Conservation (phyloP, 2,329 filamentous ascomycete species). For the Drechslerella dactyloides region DNA sequence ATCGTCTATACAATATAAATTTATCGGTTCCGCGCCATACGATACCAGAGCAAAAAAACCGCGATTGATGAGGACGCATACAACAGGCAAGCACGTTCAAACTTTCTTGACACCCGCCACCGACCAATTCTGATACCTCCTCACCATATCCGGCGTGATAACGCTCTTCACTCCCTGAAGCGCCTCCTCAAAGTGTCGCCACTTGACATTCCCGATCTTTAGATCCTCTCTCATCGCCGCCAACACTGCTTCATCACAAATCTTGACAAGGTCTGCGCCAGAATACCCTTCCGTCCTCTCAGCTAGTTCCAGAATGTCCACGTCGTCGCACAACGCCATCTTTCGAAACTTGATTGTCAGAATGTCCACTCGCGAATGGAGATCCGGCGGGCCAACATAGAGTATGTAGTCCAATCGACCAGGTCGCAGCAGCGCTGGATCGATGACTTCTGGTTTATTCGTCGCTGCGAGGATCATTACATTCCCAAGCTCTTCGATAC, state of each 20-base stretch:
- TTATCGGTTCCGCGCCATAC: no score
- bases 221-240: constrained; percentile 59
- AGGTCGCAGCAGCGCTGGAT: constrained; percentile 69
- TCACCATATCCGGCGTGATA: constrained; percentile 62
- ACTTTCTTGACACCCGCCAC: constrained; percentile 54
- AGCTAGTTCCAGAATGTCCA: constrained; percentile 64
- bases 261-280: constrained; percentile 69
- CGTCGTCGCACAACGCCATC: constrained; percentile 62
- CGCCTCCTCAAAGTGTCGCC: constrained; percentile 54
- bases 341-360: constrained; percentile 65
- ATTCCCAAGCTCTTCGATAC: constrained; percentile 68
- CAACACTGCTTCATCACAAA: constrained; percentile 64
- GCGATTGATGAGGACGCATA: no score
- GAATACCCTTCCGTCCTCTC: constrained; percentile 67
- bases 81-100: constrained; percentile 11
- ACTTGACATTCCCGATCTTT: constrained; percentile 43
- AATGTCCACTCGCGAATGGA: constrained; percentile 67
- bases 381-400: constrained; percentile 69
- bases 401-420: constrained; percentile 70
- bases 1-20: no score
- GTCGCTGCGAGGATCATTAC: constrained; percentile 72
- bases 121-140: constrained; percentile 61
- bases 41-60: no score
- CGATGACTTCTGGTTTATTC: constrained; percentile 69
- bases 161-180: constrained; percentile 59